Evolutionary conservation across 2,329 filamentous ascomycete species (phyloP), one percentile per base, ranked within the genome.

Genomic region (Exophiala oligosperma): DNA sequence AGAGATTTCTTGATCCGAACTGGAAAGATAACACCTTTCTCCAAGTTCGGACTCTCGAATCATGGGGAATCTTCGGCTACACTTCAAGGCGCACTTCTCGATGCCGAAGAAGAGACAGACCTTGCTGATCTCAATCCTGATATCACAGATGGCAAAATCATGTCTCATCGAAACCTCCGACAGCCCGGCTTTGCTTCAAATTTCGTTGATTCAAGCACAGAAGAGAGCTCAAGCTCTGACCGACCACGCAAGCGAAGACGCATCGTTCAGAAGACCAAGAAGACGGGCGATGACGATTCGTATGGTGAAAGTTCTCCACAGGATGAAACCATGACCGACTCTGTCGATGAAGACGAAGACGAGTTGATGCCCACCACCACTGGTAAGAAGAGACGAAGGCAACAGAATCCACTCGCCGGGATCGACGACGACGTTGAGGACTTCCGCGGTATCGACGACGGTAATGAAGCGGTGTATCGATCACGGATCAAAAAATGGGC

Each of bases 1-100:
- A 85, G 92, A 51, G 92, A 96, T 48, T 99, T 90, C 71, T 82
- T 99, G 48, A 94, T 99, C 49, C 86, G 94, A 28, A 99, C 93
- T 0, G 94, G 94, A 61, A 97, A 97, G 75, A 97, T 99, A 66
- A 99, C 94, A 0, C 94, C 94, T 0, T 99, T 99, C 69, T 90
- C 92, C 6, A 90, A 88, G 63, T 83, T 96, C 66, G 85, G 85
- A 26, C 81, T 84, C 12, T 80, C 86, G 1, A 80, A 68, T 24
- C 69, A 80, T 2, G 78, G 84, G 28, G 84, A 82, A 2, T 80
- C 86, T 2, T 81, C 87, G 46, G 88, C 88, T 1, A 87, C 87
- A 59, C 78, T 96, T 14, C 88, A 89, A 9, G 87, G 92, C 68
- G 88, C 87, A 1, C 82, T 96, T 58, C 77, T 92, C 12, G 90